Evolutionary conservation across 2,329 filamentous ascomycete species (phyloP), one percentile per base, ranked within the genome.

Genomic region (Knufia fluminis): DNA sequence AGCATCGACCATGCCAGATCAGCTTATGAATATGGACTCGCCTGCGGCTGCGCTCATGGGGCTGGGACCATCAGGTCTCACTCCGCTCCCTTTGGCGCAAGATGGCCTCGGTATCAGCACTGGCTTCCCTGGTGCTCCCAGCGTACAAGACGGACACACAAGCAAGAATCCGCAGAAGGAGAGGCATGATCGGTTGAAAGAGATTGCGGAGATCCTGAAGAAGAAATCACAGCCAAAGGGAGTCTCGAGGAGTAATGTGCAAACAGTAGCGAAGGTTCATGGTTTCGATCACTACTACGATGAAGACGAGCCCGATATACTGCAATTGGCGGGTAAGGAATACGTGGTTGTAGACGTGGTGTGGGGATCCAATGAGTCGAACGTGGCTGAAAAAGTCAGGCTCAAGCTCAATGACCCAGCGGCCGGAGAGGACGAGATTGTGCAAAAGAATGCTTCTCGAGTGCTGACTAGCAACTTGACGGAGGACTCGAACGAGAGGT

Each of bases 211-310:
- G 44, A 58, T 65, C 20, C 60, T 72, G 16, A 66, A 66, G 28
- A 60, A 63, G 14, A 63, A 67, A 1, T 65, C 71, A 4, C 61
- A 66, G 2, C 70, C 70, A 6, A 62, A 68, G 48, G 69, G 69
- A 1, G 64, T 72, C 23, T 69, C 67, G 45, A 61, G 70, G 14
- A 68, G 71, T 44, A 64, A 66, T 0, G 61, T 72, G 23, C 68
- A 72, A 52, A 61, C 68, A 43, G 47, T 72, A 19, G 67, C 64
- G 19, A 62, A 64, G 44, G 57, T 72, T 1, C 67, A 71, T 51
- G 69, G 68, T 1, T 70, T 72, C 26, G 68, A 71, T 44, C 70
- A 68, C 12, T 66, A 71, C 36, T 71, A 68, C 68, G 68, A 71
- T 52, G 68, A 71, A 14, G 66, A 72, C 36, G 67, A 64, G 9